Evolutionary conservation across 2,329 filamentous ascomycete species (phyloP), one percentile per base, ranked within the genome.

Genomic region (Didymella arachidicola): DNA sequence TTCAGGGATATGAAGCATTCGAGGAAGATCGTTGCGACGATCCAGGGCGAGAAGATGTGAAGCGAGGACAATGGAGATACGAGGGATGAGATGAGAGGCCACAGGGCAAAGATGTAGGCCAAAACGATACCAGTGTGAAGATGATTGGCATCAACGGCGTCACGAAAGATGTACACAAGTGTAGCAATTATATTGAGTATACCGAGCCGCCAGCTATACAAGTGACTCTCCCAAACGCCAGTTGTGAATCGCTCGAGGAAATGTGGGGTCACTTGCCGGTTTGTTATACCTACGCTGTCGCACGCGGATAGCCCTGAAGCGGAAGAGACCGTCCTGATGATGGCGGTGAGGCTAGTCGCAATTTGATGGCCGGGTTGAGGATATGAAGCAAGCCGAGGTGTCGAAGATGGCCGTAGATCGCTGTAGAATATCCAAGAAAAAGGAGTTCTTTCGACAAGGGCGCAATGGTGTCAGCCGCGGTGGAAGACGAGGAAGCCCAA

Each of bases 1-100:
- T 98, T 98, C 76, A 84, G 94, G 56, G 85, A 82, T 3, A 81
- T 81, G 67, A 92, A 87, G 78, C 93, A 97, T 78, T 83, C 86
- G 63, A 86, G 95, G 71, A 90, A 87, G 74, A 86, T 98, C 12
- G 89, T 99, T 62, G 94, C 94, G 53, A 98, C 95, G 1, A 96
- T 98, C 62, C 93, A 98, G 78, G 95, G 94, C 42, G 91, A 97
- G 80, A 87, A 85, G 80, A 75, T 71, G 56, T 82, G 70, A 61
- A 36, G n/a, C 19, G 47, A 10, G 19, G 25, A 14, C 1, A 8
- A 16, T n/a, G 2, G 12, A 14, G 3, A 36, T 16, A 36, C 0
- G 3, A 8, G 5, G 6, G 7, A 29, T 25, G 27, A n/a, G 41
- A 16, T 3, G 6, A 5, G 12, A 14, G 22, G 7, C 16, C n/a